These are phyloP conservation scores for Shiraia sp. DNA, from an alignment of 2,329 filamentous ascomycete species.

Conservation along the genomic window DNA sequence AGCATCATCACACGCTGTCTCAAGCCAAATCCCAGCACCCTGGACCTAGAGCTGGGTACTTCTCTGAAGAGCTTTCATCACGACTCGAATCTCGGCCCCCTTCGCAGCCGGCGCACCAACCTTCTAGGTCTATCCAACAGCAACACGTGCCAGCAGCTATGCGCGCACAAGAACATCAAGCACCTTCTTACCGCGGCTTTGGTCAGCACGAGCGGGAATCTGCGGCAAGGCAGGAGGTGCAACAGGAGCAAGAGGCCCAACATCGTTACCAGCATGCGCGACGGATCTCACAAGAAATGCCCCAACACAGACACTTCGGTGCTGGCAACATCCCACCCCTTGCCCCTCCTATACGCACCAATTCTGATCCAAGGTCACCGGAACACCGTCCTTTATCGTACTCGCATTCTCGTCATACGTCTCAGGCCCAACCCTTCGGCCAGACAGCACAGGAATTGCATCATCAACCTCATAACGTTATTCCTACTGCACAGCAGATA, in stretches of 20 bases:
- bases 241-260: conserved; percentile 38
- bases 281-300: conserved; percentile 37
- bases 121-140: conserved; percentile 26
- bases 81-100: conserved; percentile 35
- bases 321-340: conserved; percentile 19
- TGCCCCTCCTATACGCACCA: conserved; percentile 31
- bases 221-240: conserved; percentile 25
- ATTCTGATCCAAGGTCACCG: conserved; percentile 30
- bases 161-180: conserved; percentile 32
- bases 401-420: conserved; percentile 33
- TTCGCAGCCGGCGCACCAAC: conserved; percentile 32
- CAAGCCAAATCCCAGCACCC: conserved; percentile 34
- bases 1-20: conserved; percentile 30
- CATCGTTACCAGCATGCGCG: conserved; percentile 33
- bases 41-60: conserved; percentile 41
- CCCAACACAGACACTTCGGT: conserved; percentile 30
- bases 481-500: conserved; percentile 24
- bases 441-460: conserved; percentile 27
- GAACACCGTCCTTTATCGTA: conserved; percentile 34
- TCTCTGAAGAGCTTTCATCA: conserved; percentile 37
- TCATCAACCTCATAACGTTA: conserved; percentile 19
- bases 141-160: conserved; percentile 30
- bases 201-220: conserved; percentile 34
- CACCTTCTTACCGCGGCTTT: conserved; percentile 27
- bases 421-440: conserved; percentile 27